Evolutionary conservation across 2,329 filamentous ascomycete genomes (phyloP).

Genomic region (Aureobasidium lini): DNA sequence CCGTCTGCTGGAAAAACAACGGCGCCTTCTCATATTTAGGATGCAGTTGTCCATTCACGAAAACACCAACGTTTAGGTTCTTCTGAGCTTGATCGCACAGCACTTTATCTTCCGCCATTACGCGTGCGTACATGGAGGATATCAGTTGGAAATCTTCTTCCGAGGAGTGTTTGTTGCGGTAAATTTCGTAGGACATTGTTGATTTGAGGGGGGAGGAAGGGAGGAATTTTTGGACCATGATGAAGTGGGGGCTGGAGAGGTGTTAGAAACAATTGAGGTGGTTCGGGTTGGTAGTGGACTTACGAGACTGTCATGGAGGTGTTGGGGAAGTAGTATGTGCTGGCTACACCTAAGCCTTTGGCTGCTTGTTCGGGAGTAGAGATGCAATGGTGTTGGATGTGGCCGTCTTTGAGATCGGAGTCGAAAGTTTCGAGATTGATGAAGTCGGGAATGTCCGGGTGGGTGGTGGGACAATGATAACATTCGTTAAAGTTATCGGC

Average conservation of each 20-base stretch:
- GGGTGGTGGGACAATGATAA: slow-evolving; percentile 55
- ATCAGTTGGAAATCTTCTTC: slow-evolving; percentile 52
- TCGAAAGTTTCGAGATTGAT: slow-evolving; percentile 50
- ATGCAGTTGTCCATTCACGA: slow-evolving; percentile 56
- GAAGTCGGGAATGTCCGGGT: slow-evolving; percentile 50
- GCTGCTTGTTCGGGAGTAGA: slow-evolving; percentile 43
- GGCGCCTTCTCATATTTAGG: slow-evolving; percentile 47
- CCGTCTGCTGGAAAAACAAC: slow-evolving; percentile 44
- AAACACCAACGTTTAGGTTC: slow-evolving; percentile 55
- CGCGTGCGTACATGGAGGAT: slow-evolving; percentile 53
- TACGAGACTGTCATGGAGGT: slow-evolving; percentile 45
- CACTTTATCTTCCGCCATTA: slow-evolving; percentile 58
- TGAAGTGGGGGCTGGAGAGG: slow-evolving; percentile 45
- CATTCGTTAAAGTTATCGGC: slow-evolving; percentile 56
- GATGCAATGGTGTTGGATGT: slow-evolving; percentile 42
- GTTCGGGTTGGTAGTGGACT: slow-evolving; percentile 19
- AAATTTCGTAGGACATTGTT: slow-evolving; percentile 56
- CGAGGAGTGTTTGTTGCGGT: slow-evolving; percentile 52
- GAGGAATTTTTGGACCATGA: slow-evolving; percentile 57
- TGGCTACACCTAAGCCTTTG: slow-evolving; percentile 39
- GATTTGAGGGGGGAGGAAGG: slow-evolving; percentile 45
- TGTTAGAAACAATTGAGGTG: background rate
- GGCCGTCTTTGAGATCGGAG: slow-evolving; percentile 42
- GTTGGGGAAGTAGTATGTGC: slow-evolving; percentile 46
- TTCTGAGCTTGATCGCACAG: slow-evolving; percentile 54